phyloP scores from a whole-genome alignment of 2,329 filamentous ascomycete species.

The Aspergillus uvarum region DNA sequence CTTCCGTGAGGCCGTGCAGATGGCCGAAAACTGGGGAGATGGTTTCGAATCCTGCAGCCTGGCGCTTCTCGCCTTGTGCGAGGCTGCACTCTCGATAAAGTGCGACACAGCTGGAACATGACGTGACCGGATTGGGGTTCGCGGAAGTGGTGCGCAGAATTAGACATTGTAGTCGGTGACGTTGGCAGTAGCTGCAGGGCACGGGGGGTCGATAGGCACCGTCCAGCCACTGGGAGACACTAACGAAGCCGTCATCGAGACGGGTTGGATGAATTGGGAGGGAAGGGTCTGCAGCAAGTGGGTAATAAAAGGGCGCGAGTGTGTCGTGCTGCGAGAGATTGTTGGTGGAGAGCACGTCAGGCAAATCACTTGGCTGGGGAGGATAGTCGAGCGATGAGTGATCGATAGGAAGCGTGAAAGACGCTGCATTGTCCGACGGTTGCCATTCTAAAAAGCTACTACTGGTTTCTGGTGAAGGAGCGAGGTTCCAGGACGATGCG shows the following conservation, averaged over 20 bases:
- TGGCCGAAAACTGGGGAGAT: constrained; percentile 49
- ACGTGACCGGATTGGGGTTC: constrained; percentile 51
- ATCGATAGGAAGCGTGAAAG: background rate
- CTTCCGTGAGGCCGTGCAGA: constrained; percentile 50
- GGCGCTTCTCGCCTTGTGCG: constrained; percentile 47
- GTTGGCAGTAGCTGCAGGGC: constrained; percentile 49
- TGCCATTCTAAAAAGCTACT: background rate
- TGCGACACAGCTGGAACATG: constrained; percentile 54
- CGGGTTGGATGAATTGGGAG: background rate
- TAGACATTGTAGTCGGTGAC: constrained; percentile 49
- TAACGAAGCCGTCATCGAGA: constrained; percentile 12
- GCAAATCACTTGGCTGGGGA: background rate
- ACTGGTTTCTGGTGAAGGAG: background rate
- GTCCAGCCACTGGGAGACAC: constrained; percentile 38
- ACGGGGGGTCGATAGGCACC: constrained; percentile 45
- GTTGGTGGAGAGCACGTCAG: background rate
- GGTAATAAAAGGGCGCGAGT: background rate
- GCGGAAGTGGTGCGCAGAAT: constrained; percentile 49
- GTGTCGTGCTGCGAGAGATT: background rate
- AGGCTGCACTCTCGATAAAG: constrained; percentile 54
- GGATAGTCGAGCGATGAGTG: background rate
- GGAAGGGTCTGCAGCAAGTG: background rate
- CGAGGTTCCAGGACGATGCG: background rate
- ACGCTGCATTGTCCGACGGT: background rate
- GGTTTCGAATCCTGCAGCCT: constrained; percentile 50